Evolutionary conservation across 2,329 filamentous ascomycete species (phyloP).

Genomic region (Penicillium olsonii): DNA sequence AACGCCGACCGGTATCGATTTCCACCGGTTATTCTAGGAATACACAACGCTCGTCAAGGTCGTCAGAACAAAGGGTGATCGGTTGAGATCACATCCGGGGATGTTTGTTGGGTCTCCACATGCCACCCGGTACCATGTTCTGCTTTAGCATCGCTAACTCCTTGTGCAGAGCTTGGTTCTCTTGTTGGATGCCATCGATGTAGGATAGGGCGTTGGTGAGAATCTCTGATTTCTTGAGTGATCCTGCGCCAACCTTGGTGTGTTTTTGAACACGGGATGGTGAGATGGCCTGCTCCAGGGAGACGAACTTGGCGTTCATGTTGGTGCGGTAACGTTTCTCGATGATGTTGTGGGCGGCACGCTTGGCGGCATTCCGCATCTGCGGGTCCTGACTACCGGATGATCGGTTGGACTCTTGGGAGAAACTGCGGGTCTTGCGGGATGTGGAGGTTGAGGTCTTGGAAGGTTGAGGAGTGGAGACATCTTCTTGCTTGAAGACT

Average conservation of each 20-base stretch:
- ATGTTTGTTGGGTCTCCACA: constrained; percentile 26
- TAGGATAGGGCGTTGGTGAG: constrained; percentile 39
- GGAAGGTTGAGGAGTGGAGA: constrained; percentile 14
- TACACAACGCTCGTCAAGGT: constrained; percentile 23
- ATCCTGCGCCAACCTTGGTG: constrained; percentile 30
- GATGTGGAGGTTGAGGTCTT: constrained; percentile 16
- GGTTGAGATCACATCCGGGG: constrained; percentile 3
- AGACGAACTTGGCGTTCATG: constrained; percentile 45
- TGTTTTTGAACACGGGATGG: constrained; percentile 27
- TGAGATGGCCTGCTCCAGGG: constrained; percentile 40
- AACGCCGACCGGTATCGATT: constrained; percentile 14
- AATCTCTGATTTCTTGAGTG: constrained; percentile 42
- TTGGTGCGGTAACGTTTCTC: constrained; percentile 46
- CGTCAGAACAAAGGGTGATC: constrained; percentile 11
- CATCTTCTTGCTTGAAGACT: constrained; percentile 29
- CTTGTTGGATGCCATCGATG: constrained; percentile 38
- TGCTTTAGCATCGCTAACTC: constrained; percentile 35
- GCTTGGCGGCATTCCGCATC: constrained; percentile 40
- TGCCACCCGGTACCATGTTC: constrained; percentile 25
- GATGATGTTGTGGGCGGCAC: constrained; percentile 44
- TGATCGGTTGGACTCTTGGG: constrained; percentile 26
- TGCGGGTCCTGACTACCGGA: constrained; percentile 23
- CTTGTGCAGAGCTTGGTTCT: constrained; percentile 35
- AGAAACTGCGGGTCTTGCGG: constrained; percentile 31
- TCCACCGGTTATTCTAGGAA: constrained; percentile 15